phyloP scores from a whole-genome alignment of 257 asterid genomes.

The Anisodus acutangulus region DNA sequence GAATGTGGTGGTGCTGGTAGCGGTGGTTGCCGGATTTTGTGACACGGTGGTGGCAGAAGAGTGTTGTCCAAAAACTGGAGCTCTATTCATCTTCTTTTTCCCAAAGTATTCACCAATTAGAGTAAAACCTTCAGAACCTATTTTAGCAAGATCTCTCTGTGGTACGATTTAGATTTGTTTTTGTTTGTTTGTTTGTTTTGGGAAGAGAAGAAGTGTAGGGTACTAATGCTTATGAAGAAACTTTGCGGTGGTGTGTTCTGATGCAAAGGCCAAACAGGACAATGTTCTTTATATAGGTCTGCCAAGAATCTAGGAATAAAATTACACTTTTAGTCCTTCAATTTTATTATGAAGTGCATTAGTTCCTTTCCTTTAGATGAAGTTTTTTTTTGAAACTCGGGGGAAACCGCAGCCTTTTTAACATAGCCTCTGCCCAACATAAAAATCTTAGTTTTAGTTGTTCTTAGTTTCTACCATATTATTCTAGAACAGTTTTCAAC shows the following conservation, averaged over 20 bases:
- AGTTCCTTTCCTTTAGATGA: too few species aligned
- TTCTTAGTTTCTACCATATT: too few species aligned
- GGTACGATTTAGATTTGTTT: not conserved
- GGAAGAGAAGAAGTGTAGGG: not conserved
- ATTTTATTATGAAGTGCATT: not conserved
- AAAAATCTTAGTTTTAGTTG: too few species aligned
- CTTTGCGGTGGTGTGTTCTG: not conserved
- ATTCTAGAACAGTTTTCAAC: too few species aligned
- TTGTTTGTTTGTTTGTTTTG: not conserved
- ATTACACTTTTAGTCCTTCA: not conserved
- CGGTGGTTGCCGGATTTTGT: not conserved
- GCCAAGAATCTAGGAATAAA: not conserved
- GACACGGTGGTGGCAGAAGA: too few species aligned
- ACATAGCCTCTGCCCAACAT: too few species aligned
- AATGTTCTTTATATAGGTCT: not conserved
- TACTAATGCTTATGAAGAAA: not conserved
- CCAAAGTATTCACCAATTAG: not conserved
- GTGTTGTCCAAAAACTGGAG: too few species aligned
- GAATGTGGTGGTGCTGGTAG: not conserved
- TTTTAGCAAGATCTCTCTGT: not conserved
- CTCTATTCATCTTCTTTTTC: not conserved
- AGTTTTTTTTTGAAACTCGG: too few species aligned
- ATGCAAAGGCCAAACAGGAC: too few species aligned
- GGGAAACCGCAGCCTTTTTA: too few species aligned
- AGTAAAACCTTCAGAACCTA: not conserved